Evolutionary conservation across 164 flowering plant species (phyloP).

Genomic region (Houttuynia cordata): DNA sequence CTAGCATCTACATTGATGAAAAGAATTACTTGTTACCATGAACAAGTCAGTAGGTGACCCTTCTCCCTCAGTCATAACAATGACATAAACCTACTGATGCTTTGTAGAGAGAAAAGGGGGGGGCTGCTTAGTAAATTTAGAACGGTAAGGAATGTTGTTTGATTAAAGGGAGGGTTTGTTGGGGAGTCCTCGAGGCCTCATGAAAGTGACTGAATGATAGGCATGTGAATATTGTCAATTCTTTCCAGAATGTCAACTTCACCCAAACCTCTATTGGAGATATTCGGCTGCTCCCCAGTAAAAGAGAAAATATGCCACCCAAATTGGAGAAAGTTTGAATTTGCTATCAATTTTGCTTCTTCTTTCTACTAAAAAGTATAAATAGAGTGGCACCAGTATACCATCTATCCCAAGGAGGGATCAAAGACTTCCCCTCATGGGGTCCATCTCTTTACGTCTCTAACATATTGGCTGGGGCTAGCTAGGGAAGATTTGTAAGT

Average conservation of each 20-base stretch:
- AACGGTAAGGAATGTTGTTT: not conserved
- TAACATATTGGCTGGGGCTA: too few species aligned
- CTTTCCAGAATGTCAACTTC: not conserved
- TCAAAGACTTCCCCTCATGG: too few species aligned
- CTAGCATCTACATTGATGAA: not conserved
- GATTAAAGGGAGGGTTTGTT: not conserved
- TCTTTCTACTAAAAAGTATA: not conserved
- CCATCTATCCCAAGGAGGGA: not conserved
- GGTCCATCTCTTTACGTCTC: too few species aligned
- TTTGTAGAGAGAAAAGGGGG: not conserved
- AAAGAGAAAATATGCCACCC: too few species aligned
- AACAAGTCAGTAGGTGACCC: not conserved
- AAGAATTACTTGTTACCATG: not conserved
- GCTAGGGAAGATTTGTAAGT: too few species aligned
- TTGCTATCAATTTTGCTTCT: too few species aligned
- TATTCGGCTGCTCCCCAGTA: not conserved
- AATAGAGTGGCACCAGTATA: not conserved
- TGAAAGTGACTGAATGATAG: not conserved
- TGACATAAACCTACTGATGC: slow-evolving; percentile 1
- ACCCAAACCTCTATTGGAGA: not conserved
- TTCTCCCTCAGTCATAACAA: slow-evolving; percentile 2
- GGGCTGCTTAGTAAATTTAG: not conserved
- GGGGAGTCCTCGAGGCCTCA: not conserved
- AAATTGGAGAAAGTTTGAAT: too few species aligned
- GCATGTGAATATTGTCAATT: not conserved